Percentiles rank a stretch among this genome's conserved stretches.
phyloP scores from a whole-genome alignment of 805 yeast species.

The Candida sithepensis region DNA sequence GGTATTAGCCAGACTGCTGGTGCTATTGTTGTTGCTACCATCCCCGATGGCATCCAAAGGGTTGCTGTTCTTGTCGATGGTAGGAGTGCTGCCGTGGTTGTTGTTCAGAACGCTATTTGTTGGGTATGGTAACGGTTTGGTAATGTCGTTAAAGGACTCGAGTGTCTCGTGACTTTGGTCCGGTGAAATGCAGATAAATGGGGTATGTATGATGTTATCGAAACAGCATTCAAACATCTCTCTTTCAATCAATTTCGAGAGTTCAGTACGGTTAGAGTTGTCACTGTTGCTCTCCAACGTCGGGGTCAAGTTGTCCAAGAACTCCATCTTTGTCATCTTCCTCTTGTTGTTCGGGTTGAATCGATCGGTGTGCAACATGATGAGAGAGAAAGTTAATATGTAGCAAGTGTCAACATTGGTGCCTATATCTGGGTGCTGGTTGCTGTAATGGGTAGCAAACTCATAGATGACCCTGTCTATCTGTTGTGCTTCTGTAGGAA shows the following conservation, averaged over 20 bases:
- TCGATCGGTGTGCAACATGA: constrained; percentile 71
- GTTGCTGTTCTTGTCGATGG: constrained; percentile 6
- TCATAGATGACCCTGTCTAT: constrained; percentile 63
- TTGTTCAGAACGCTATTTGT: constrained; percentile 13
- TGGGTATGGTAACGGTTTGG: constrained; percentile 27
- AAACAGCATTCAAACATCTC: constrained; percentile 54
- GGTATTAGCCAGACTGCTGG: background rate
- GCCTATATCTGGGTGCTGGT: constrained; percentile 37
- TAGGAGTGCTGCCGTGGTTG: constrained; percentile 7
- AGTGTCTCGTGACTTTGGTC: constrained; percentile 23
- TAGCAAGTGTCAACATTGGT: constrained; percentile 51
- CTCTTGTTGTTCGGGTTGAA: constrained; percentile 64
- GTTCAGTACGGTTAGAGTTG: constrained; percentile 8
- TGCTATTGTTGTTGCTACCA: background rate
- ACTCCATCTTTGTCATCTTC: constrained; percentile 66
- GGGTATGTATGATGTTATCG: constrained; percentile 62
- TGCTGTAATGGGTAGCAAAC: constrained; percentile 51
- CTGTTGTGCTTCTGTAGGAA: constrained; percentile 74
- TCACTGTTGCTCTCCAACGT: constrained; percentile 23
- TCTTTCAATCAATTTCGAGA: constrained; percentile 32
- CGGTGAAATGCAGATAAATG: constrained; percentile 42
- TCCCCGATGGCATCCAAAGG: too few species aligned
- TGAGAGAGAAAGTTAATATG: constrained; percentile 57
- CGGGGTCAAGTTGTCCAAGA: constrained; percentile 38
- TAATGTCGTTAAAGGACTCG: constrained; percentile 14